Evolutionary conservation across 148 eudicot species (phyloP), one percentile per base, ranked within the genome.

Genomic region (Cornus suecica): DNA sequence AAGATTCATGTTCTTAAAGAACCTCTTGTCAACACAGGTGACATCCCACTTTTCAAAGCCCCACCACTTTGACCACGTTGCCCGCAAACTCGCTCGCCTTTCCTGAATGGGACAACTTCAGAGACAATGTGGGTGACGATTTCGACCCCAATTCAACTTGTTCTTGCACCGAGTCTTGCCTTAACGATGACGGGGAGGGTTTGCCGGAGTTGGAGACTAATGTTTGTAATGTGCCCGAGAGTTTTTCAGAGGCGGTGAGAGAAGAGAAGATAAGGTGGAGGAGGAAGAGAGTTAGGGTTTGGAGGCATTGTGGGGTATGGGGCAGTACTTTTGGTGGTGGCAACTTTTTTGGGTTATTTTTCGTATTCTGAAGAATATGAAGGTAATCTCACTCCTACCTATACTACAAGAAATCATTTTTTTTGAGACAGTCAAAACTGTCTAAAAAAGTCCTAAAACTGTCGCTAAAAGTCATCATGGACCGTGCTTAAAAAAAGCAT

Each of bases 91-190:
- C 66, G 62, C 56, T 22, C 66, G 58, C 22, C 18, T 78, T 78
- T 23, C 65, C 15, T 37, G 20, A 58, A 8, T 31, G 68, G 69
- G 48, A 66, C 4, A 25, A 65, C 2, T 41, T 15, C 4, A n/a
- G 62, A 37, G 15, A 18, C 2, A 0, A 8, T 0, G 22, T n/a
- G 27, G 29, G 8, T 24, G 27, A 48, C n/a, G 45, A 26, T 10
- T 16, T 42, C 22, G 77, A 81, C n/a, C 27, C 75, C 6, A 23
- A 11, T 41, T 78, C 84, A 4, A 15, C 28, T 26, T 82, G 81
- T 41, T 82, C 81, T 8, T 76, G 77, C 58, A 70, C 77, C 63
- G 77, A 71, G 60, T 77, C 80, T 2, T 77, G 65, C 37, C 69
- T 71, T 24, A 71, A 78, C 14, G 76, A 65, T 42, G 80, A 78